phyloP scores from a whole-genome alignment of 306 rosid genomes.

The Vicia sativa region DNA sequence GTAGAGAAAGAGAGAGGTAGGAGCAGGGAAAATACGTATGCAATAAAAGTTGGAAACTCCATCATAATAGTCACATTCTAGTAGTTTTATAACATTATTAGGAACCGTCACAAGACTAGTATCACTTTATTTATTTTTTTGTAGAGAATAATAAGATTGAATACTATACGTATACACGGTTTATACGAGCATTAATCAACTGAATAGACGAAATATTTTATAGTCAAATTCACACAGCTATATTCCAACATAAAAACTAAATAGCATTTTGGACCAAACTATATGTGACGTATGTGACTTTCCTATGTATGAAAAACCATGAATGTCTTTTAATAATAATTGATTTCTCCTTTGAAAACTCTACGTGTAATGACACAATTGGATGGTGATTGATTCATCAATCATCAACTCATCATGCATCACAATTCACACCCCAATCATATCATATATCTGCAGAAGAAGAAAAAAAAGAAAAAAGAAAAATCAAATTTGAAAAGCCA shows the following conservation, averaged over 20 bases:
- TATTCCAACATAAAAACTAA: constrained; percentile 6
- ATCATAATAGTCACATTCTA: not conserved
- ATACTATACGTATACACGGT: not conserved
- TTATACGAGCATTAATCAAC: constrained; percentile 6
- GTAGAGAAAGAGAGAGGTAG: not conserved
- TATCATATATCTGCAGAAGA: not conserved
- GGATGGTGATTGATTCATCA: constrained; percentile 35
- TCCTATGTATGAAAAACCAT: constrained; percentile 6
- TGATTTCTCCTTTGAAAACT: constrained; percentile 35
- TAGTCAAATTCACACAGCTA: constrained; percentile 19
- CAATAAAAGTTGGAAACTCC: not conserved
- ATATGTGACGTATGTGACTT: constrained; percentile 13
- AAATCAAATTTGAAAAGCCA: constrained; percentile 28
- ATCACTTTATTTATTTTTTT: not conserved
- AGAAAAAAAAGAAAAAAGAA: constrained; percentile 1
- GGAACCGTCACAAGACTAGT: not conserved
- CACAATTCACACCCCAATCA: not conserved
- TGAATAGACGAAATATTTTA: not conserved
- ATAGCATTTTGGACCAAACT: constrained; percentile 31
- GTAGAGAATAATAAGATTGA: not conserved
- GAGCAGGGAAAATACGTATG: not conserved
- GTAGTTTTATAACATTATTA: constrained; percentile 5
- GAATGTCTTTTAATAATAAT: not conserved
- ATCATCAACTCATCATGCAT: constrained; percentile 2
- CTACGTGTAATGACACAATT: constrained; percentile 34